Percentiles rank a stretch among this genome's conserved stretches.
Evolutionary conservation across 257 asterid species (phyloP).

Genomic region (Perilla frutescens): DNA sequence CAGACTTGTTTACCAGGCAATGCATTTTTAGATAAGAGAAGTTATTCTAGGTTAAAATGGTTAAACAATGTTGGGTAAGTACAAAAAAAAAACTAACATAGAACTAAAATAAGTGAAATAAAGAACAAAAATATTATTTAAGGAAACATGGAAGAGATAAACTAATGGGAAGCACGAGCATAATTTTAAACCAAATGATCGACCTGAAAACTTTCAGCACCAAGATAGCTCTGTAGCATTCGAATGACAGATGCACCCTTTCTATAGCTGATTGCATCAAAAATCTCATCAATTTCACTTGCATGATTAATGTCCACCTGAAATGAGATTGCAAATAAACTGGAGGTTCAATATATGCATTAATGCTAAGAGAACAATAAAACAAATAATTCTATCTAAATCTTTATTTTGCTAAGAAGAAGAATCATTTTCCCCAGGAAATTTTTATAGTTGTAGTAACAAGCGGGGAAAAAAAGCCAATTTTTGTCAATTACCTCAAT

Average conservation of each 20-base stretch:
- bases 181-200: constrained; percentile 24
- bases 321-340: constrained; percentile 34
- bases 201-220: constrained; percentile 89
- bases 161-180: not conserved
- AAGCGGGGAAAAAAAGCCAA: not conserved
- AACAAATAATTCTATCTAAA: constrained; percentile 1
- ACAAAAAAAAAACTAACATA: not conserved
- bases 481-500: constrained; percentile 63
- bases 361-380: not conserved
- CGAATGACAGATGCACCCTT: constrained; percentile 97
- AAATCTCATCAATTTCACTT: constrained; percentile 90
- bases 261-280: constrained; percentile 92
- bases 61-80: constrained; percentile 8
- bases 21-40: constrained; percentile 5
- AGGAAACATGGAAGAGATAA: constrained; percentile 8
- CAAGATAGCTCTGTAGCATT: constrained; percentile 96
- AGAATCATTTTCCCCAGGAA: not conserved
- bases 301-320: constrained; percentile 95
- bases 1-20: not conserved
- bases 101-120: not conserved
- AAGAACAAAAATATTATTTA: not conserved
- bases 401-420: not conserved
- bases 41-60: not conserved
- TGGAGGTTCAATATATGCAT: constrained; percentile 29
- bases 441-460: not conserved